Evolutionary conservation across 2,329 filamentous ascomycete species (phyloP).

Genomic region (Aspergillus phoenicis): DNA sequence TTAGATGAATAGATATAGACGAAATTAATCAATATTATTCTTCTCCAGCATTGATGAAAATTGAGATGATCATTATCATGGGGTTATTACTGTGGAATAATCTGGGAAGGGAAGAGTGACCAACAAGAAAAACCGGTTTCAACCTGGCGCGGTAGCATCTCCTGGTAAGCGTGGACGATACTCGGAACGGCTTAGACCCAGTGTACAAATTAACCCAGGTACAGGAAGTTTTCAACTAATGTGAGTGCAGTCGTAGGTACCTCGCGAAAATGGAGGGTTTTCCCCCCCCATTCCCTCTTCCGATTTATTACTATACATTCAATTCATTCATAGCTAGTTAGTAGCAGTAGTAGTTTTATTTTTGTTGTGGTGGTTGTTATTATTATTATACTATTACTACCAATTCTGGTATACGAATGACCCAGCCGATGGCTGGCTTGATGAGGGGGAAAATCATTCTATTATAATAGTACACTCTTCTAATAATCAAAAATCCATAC

Average conservation of each 20-base stretch:
- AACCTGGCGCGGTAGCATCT: conserved; percentile 1
- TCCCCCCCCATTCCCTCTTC: too few relatives aligned
- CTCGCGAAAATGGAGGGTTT: not conserved
- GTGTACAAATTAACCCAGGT: not conserved
- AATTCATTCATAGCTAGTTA: too few relatives aligned
- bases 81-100: not conserved
- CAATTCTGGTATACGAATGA: not conserved
- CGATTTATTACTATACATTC: too few relatives aligned
- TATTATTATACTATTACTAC: not conserved
- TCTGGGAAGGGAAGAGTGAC: not conserved
- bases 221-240: not conserved
- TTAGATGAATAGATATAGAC: not conserved
- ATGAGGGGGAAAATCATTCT: not conserved
- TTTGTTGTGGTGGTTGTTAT: not conserved
- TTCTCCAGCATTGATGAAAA: not conserved
- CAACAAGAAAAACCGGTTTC: conserved; percentile 8
- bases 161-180: conserved; percentile 7
- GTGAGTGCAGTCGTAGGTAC: not conserved
- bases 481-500: not conserved
- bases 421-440: not conserved
- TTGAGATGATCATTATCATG: not conserved
- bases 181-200: conserved; percentile 5
- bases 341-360: too few relatives aligned
- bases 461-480: not conserved
- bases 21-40: too few relatives aligned